Conservation (phyloP, 2,329 filamentous ascomycete species). For the Alternaria arbusti region DNA sequence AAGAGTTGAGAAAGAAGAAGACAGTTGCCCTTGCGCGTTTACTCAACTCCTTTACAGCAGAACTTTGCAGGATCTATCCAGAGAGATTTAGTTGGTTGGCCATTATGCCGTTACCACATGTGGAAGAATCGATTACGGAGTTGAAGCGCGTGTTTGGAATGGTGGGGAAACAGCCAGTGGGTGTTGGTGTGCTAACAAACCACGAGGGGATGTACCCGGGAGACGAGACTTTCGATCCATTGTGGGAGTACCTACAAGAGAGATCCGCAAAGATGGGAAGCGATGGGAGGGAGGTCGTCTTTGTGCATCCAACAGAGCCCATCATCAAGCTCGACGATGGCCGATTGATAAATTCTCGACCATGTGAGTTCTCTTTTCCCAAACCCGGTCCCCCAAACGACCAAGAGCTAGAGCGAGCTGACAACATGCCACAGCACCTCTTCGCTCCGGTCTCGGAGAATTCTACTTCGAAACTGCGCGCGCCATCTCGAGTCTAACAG, state of each 20-base stretch:
- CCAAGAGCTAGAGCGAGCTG: not conserved
- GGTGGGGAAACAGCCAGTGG: slow-evolving; percentile 37
- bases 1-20: slow-evolving; percentile 18
- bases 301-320: slow-evolving; percentile 46
- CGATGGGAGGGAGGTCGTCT: slow-evolving; percentile 36
- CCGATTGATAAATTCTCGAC: slow-evolving; percentile 32
- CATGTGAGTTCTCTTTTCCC: slow-evolving; percentile 31
- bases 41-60: slow-evolving; percentile 42
- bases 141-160: slow-evolving; percentile 31
- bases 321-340: slow-evolving; percentile 38
- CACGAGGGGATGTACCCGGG: slow-evolving; percentile 45
- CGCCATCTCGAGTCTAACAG: slow-evolving; percentile 43
- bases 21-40: slow-evolving; percentile 43
- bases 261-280: slow-evolving; percentile 10
- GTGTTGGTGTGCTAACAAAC: slow-evolving; percentile 44
- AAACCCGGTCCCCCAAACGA: not conserved
- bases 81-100: slow-evolving; percentile 39
- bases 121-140: slow-evolving; percentile 37
- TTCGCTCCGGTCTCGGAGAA: slow-evolving; percentile 44
- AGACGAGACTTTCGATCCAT: slow-evolving; percentile 27
- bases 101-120: slow-evolving; percentile 39
- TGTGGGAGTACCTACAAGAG: slow-evolving; percentile 39
- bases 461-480: slow-evolving; percentile 49
- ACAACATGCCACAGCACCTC: slow-evolving; percentile 28
- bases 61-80: slow-evolving; percentile 32